These are phyloP conservation scores for Aspergillus sp. DNA, from an alignment of 2,329 filamentous ascomycete species.

Conservation along the genomic window DNA sequence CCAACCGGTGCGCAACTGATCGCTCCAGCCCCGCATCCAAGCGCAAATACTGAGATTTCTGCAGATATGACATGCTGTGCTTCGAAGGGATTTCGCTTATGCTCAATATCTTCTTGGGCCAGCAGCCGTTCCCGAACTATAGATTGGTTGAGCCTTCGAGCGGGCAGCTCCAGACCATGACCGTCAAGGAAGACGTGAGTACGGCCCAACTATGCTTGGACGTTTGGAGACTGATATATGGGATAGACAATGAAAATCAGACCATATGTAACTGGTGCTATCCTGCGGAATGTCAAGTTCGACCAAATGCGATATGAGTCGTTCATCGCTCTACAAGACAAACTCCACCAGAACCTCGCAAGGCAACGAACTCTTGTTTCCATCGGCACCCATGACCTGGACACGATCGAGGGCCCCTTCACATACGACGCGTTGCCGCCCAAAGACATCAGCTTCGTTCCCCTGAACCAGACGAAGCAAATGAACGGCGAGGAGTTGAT, in stretches of 20 bases:
- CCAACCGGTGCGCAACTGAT: constrained; percentile 61
- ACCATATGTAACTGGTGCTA: constrained; percentile 79
- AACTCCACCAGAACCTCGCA: constrained; percentile 92
- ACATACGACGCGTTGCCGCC: constrained; percentile 88
- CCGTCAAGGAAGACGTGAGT: constrained; percentile 57
- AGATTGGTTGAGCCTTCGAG: constrained; percentile 60
- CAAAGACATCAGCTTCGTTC: constrained; percentile 83
- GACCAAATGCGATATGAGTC: constrained; percentile 86
- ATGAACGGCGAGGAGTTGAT: constrained; percentile 86
- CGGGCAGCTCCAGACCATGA: constrained; percentile 70
- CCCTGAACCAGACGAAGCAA: constrained; percentile 81
- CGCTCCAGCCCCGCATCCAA: background rate
- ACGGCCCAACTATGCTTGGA: background rate
- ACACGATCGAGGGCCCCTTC: constrained; percentile 89
- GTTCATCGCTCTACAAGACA: constrained; percentile 96
- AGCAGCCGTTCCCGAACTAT: constrained; percentile 68
- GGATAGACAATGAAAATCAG: constrained; percentile 63
- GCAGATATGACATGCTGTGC: constrained; percentile 78
- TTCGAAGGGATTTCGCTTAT: constrained; percentile 95
- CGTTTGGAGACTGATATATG: constrained; percentile 2
- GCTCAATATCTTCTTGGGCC: constrained; percentile 87
- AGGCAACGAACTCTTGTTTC: constrained; percentile 89
- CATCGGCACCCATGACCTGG: constrained; percentile 93
- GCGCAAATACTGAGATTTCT: constrained; percentile 14
- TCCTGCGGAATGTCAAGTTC: constrained; percentile 85